Evolutionary conservation across 2,329 filamentous ascomycete species (phyloP), one percentile per base, ranked within the genome.

Genomic region (Fusarium napiforme): DNA sequence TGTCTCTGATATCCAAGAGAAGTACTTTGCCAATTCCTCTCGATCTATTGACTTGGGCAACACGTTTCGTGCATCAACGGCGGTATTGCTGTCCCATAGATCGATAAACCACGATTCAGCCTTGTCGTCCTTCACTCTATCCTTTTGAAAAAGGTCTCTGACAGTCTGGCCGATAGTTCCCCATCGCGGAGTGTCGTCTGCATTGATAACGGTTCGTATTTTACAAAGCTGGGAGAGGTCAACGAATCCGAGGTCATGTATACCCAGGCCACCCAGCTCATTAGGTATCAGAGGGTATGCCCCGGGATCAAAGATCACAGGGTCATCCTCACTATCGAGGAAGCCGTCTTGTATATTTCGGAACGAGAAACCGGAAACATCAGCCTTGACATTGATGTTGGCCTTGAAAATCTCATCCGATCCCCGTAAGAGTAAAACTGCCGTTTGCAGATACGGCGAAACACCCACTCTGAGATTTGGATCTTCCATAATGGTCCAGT

Each of bases 191-290:
- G 21, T 12, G 11, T 39, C 19, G 10, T 19, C 15, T 1, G 4
- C 2, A 9, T 36, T 15, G 34, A 36, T 36, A 36, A 16, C 34
- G 4, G 4, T 2, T 36, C 34, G 34, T 36, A 36, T 2, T 36
- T 36, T 36, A 8, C 4, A 21, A 6, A 47, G 11, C 12, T 6
- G 5, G 7, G 45, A 30, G 23, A 47, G 14, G 8, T 32, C 46
- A 32, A 49, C 7, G 4, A 21, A 49, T 9, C 19, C 15, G 5
- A 49, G 28, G 0, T 49, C 21, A 49, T 57, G 1, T 10, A 9
- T 0, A 3, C 21, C 2, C 15, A 26, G 0, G 21, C 14, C 21
- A 2, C 3, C 4, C 4, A 57, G 21, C 0, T 26, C 39, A 1
- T 16, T 4, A 1, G 39, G 16, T 21, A 11, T 14, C 2, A 57